Evolutionary conservation across 345 rosid genomes (phyloP), one percentile per base, ranked within the genome.

Genomic region (Gossypium arboreum): DNA sequence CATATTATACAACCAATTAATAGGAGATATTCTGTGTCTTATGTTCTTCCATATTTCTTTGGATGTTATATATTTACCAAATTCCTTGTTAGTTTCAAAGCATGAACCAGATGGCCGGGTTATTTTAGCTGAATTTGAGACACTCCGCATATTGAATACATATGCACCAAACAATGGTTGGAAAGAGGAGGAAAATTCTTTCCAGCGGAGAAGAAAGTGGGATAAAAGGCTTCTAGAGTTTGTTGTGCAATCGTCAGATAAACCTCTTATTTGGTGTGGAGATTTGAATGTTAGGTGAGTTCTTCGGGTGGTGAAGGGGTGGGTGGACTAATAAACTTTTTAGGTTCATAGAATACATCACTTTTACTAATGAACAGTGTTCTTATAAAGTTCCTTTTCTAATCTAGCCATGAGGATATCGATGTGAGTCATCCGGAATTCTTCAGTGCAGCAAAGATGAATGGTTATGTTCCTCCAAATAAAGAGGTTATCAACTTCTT

Each of bases 101-200:
- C 97, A 93, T 75, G 99, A 95, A 87, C 88, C 85, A 56, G 98
- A 93, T 87, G 98, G 99, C 67, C 86, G 99, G 72, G 96, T 91
- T 74, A 95, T 95, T 84, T 84, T 91, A 81, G 96, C 91, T 72
- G 97, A 95, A 81, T 95, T 95, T 72, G 88, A 90, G 87, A 86
- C 90, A 22, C 83, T 88, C 72, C 81, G 85, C 65, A 66, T 95
- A 45, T 75, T 95, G 86, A 93, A 91, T 76, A 95, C 97, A 9
- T 95, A 93, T 85, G 84, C 91, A 10, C 99, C 99, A 68, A 95
- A 95, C 78, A 95, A 95, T 81, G 99, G 98, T 65, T 95, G 99
- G 99, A 95, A 87, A 87, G 99, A 94, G 20, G 97, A 91, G 81
- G 98, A 90, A 77, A 95, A 89, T 71, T 83, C 98, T 39, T 95